Evolutionary conservation across 2,329 filamentous ascomycete genomes (phyloP).

Genomic region (Hymenoscyphus repandus): DNA sequence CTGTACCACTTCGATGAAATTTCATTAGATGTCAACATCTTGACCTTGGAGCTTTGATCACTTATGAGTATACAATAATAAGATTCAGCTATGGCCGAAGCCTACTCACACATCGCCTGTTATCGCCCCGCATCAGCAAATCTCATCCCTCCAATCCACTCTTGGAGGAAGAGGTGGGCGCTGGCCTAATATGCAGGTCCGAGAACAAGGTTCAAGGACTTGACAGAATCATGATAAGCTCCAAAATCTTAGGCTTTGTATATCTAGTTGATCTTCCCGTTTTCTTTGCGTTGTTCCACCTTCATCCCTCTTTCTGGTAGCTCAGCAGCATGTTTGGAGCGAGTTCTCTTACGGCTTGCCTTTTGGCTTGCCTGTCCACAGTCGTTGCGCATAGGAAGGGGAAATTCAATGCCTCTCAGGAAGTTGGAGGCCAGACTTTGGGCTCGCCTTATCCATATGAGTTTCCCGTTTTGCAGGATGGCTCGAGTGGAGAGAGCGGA

Average conservation of each 20-base stretch:
- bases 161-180: not conserved
- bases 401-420: not conserved
- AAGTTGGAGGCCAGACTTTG: slow-evolving; percentile 26
- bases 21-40: no score
- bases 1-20: no score
- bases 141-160: not conserved
- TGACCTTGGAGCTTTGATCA: no score
- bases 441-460: slow-evolving; percentile 32
- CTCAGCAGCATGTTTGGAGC: not conserved
- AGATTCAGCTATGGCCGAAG: no score
- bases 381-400: not conserved
- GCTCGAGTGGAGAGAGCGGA: slow-evolving; percentile 22
- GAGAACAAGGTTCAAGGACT: not conserved
- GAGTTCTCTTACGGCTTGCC: not conserved
- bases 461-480: slow-evolving; percentile 34
- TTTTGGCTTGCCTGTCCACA: not conserved
- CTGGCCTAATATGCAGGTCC: not conserved
- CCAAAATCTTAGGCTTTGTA: not conserved
- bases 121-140: no score
- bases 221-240: not conserved
- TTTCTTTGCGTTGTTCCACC: not conserved
- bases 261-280: not conserved
- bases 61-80: no score
- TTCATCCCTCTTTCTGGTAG: no score
- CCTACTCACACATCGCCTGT: no score